Percentiles rank a stretch among this genome's conserved stretches.
Evolutionary conservation across 441 rosid species (phyloP).

Genomic region (Hura crepitans): DNA sequence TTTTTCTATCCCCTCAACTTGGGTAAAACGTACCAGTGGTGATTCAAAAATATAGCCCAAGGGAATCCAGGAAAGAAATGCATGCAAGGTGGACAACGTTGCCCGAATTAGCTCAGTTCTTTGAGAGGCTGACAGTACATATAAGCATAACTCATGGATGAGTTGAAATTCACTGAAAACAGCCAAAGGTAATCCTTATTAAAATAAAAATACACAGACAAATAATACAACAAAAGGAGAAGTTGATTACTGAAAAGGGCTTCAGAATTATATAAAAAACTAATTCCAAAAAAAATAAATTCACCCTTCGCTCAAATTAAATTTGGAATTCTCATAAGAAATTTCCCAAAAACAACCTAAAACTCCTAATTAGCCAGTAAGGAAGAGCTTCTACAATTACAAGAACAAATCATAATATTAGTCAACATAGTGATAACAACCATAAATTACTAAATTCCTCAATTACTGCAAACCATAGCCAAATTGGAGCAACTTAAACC

Average conservation of each 20-base stretch:
- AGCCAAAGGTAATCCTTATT: slow-evolving; percentile 28
- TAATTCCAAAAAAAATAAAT: too few species aligned
- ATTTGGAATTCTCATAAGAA: not conserved
- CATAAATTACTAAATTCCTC: not conserved
- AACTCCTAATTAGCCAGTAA: too few species aligned
- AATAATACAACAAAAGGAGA: not conserved
- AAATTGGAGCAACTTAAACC: not conserved
- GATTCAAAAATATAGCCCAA: slow-evolving; percentile 99
- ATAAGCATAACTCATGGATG: slow-evolving; percentile 97
- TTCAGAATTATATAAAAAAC: not conserved
- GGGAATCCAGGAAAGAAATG: slow-evolving; percentile 99
- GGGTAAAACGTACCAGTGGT: slow-evolving; percentile 59
- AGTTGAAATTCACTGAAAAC: slow-evolving; percentile 92
- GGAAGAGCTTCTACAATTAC: not conserved
- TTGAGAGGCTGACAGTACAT: slow-evolving; percentile 94
- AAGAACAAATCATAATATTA: not conserved
- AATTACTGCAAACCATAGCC: not conserved
- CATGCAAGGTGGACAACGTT: slow-evolving; percentile 92
- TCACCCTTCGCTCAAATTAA: not conserved
- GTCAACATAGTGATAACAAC: not conserved
- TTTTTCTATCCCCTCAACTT: slow-evolving; percentile 13
- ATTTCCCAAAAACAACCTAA: too few species aligned
- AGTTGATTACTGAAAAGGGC: not conserved
- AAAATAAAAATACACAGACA: slow-evolving; percentile 19
- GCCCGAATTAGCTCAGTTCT: slow-evolving; percentile 94